Conservation (phyloP, 805 yeast genomes). For the Wickerhamiella occidentalis region DNA sequence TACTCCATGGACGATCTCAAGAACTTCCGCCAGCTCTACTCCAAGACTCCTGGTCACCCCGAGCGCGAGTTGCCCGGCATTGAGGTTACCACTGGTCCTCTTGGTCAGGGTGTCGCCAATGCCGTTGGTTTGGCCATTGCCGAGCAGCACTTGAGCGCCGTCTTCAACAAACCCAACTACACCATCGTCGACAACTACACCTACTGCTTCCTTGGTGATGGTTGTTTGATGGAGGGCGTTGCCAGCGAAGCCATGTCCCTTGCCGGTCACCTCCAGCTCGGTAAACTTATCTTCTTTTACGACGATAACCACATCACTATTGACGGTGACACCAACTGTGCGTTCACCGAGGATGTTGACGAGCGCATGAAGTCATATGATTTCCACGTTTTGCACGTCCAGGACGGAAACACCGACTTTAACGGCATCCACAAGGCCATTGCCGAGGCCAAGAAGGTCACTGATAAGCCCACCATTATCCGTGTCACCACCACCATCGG, state of each 20-base stretch:
- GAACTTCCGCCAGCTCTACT: conserved; percentile 76
- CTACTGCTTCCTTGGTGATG: conserved; percentile 84
- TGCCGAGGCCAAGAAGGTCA: conserved; percentile 63
- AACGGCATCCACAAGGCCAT: conserved; percentile 61
- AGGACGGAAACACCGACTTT: conserved; percentile 70
- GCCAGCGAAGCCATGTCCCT: conserved; percentile 86
- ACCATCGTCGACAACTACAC: conserved; percentile 63
- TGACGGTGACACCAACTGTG: conserved; percentile 79
- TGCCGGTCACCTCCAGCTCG: conserved; percentile 92
- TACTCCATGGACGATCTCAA: conserved; percentile 74
- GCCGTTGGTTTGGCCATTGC: conserved; percentile 97
- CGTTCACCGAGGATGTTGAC: conserved; percentile 87
- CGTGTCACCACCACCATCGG: conserved; percentile 88
- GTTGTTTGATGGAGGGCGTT: conserved; percentile 97
- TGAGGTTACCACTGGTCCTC: conserved; percentile 97
- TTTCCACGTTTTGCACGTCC: conserved; percentile 74
- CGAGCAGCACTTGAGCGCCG: conserved; percentile 81
- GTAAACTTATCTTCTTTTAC: conserved; percentile 87
- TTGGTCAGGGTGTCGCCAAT: conserved; percentile 94
- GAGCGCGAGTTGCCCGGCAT: conserved; percentile 84
- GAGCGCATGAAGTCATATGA: conserved; percentile 84
- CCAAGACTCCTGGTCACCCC: conserved; percentile 97
- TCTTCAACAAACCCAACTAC: conserved; percentile 79
- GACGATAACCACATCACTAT: conserved; percentile 95
- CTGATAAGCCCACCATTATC: conserved; percentile 80